Conservation (phyloP, 192 early-diverging fungal species). For the Coemansia brasiliensis region DNA sequence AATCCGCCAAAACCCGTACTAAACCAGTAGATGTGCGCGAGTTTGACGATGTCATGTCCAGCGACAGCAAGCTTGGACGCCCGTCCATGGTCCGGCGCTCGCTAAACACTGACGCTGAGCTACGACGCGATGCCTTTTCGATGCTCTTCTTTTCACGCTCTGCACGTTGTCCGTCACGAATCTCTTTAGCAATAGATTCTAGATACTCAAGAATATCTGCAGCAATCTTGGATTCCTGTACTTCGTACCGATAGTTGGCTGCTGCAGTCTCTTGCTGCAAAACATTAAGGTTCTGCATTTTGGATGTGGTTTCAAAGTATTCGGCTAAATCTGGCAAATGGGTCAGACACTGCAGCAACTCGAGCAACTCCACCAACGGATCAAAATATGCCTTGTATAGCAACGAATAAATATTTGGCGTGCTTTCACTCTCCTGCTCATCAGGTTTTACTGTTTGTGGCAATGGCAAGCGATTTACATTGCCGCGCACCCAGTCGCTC, state of each 20-base stretch:
- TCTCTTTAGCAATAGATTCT: slow-evolving; percentile 69
- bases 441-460: neutral
- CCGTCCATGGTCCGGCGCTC: slow-evolving; percentile 51
- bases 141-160: slow-evolving; percentile 42
- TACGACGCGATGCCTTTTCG: slow-evolving; percentile 36
- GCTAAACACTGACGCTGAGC: slow-evolving; percentile 38
- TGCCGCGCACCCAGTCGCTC: slow-evolving; percentile 82
- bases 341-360: slow-evolving; percentile 80
- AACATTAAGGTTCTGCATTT: slow-evolving; percentile 67
- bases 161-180: slow-evolving; percentile 55
- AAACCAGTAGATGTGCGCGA: slow-evolving; percentile 23
- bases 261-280: slow-evolving; percentile 74
- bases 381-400: slow-evolving; percentile 42
- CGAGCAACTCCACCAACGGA: slow-evolving; percentile 77
- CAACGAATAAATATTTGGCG: slow-evolving; percentile 19
- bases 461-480: slow-evolving; percentile 41
- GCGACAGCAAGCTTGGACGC: slow-evolving; percentile 44
- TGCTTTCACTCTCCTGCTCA: neutral
- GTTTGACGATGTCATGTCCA: slow-evolving; percentile 24
- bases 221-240: slow-evolving; percentile 70
- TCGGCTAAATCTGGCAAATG: slow-evolving; percentile 69
- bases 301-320: slow-evolving; percentile 72
- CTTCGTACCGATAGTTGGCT: slow-evolving; percentile 84
- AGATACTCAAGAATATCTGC: slow-evolving; percentile 78
- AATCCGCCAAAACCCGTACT: slow-evolving; percentile 27